A percentile compares a stretch with the other conserved stretches of the same genome.
These are phyloP conservation scores for Suillus spraguei DNA, from an alignment of 768 basidiomycete species.

Conservation along the genomic window DNA sequence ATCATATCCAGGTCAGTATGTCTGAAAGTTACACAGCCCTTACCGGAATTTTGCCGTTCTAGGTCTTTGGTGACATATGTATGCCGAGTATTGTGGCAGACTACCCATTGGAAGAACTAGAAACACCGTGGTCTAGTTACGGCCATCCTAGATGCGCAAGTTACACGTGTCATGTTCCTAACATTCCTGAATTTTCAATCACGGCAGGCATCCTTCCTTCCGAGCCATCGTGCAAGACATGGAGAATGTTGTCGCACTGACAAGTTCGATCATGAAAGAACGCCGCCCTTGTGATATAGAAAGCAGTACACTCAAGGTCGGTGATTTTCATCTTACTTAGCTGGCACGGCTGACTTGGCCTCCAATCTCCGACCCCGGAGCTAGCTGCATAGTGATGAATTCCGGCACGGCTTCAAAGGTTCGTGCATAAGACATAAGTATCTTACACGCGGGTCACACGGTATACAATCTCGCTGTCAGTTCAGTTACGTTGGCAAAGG, in stretches of 20 bases:
- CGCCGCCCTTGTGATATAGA: constrained; percentile 38
- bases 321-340: not conserved
- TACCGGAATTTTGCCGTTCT: not conserved
- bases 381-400: no score
- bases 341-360: not conserved
- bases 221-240: constrained; percentile 41
- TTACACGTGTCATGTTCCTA: constrained; percentile 6
- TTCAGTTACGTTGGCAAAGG: no score
- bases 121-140: constrained; percentile 39
- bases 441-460: no score
- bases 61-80: constrained; percentile 8
- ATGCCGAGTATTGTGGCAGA: constrained; percentile 41
- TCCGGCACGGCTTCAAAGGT: no score
- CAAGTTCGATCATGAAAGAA: constrained; percentile 18
- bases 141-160: constrained; percentile 38
- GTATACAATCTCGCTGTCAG: no score
- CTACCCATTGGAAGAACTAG: constrained; percentile 40
- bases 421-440: no score
- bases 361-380: no score
- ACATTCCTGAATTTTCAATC: not conserved
- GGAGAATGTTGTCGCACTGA: constrained; percentile 24
- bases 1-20: constrained; percentile 5
- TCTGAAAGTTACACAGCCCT: not conserved
- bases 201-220: constrained; percentile 8
- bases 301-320: constrained; percentile 30